phyloP scores from a whole-genome alignment of 176 grass and related monocot genomes.

The Luzula sylvatica region DNA sequence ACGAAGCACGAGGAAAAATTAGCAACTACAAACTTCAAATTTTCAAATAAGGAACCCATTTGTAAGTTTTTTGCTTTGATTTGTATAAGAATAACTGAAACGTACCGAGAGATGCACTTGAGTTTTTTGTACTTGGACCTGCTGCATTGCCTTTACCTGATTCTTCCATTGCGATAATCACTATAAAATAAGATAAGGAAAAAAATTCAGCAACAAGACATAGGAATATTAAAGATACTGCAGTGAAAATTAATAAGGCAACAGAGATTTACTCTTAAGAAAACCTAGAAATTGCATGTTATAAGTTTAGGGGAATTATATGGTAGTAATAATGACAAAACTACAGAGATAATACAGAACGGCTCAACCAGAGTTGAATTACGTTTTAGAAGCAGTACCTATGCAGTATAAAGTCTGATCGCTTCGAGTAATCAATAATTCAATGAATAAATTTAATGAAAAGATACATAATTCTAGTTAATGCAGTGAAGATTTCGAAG shows the following conservation, averaged over 20 bases:
- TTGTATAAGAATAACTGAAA: neutral
- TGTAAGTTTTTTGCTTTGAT: neutral
- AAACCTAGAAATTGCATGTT: no score
- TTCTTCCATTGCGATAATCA: conserved; percentile 39
- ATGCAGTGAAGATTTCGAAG: no score
- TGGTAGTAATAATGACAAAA: no score
- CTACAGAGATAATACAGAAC: no score
- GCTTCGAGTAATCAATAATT: no score
- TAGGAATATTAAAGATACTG: neutral
- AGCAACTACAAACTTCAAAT: neutral
- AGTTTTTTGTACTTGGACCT: conserved; percentile 27
- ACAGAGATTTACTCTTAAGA: no score
- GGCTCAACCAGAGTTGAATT: no score
- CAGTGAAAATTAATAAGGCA: neutral
- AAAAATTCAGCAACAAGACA: conserved; percentile 9
- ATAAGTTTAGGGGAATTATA: no score
- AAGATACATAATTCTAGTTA: no score
- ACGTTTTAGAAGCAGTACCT: no score
- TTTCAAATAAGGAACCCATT: neutral
- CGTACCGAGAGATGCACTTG: conserved; percentile 57
- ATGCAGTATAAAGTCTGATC: no score
- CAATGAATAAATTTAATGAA: no score
- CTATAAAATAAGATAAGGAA: conserved; percentile 19
- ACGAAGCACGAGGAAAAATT: neutral
- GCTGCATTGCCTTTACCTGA: conserved; percentile 47